These are phyloP conservation scores for Euptelea pleiosperma DNA, from an alignment of 164 flowering plant species.

Conservation along the genomic window DNA sequence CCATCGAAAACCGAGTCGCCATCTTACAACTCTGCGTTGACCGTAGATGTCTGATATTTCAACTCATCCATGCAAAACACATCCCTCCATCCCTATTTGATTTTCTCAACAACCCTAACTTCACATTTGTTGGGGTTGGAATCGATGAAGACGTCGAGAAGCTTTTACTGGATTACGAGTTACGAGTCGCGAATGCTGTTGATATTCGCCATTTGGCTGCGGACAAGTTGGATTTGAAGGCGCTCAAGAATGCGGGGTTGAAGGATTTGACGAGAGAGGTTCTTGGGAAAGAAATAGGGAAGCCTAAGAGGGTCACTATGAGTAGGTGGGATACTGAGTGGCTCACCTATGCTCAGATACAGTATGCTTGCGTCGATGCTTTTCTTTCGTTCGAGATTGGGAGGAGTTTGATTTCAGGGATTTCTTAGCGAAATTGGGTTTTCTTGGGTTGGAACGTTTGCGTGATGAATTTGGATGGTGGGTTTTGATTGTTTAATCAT, in stretches of 20 bases:
- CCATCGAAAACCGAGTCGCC: too few relatives aligned
- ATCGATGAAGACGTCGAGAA: slow-evolving; percentile 21
- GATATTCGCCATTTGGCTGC: slow-evolving; percentile 26
- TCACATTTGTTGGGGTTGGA: slow-evolving; percentile 30
- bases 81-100: too few relatives aligned
- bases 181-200: slow-evolving; percentile 4
- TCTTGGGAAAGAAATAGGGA: slow-evolving; percentile 18
- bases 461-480: too few relatives aligned
- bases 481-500: too few relatives aligned
- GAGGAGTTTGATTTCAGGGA: slow-evolving; percentile 5
- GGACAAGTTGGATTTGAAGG: background rate
- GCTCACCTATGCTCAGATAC: background rate
- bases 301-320: slow-evolving; percentile 18
- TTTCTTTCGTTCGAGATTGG: slow-evolving; percentile 13
- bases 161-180: slow-evolving; percentile 15
- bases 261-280: slow-evolving; percentile 21
- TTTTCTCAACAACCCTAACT: background rate
- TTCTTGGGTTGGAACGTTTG: too few relatives aligned
- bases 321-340: slow-evolving; percentile 29
- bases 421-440: too few relatives aligned
- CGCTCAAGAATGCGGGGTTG: slow-evolving; percentile 19
- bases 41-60: too few relatives aligned
- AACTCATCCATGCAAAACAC: too few relatives aligned
- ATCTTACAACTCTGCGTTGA: too few relatives aligned
- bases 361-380: slow-evolving; percentile 4